A percentile compares a stretch with the other conserved stretches of the same genome.
phyloP scores from a whole-genome alignment of 306 rosid species.

The Rosa lucieae region DNA sequence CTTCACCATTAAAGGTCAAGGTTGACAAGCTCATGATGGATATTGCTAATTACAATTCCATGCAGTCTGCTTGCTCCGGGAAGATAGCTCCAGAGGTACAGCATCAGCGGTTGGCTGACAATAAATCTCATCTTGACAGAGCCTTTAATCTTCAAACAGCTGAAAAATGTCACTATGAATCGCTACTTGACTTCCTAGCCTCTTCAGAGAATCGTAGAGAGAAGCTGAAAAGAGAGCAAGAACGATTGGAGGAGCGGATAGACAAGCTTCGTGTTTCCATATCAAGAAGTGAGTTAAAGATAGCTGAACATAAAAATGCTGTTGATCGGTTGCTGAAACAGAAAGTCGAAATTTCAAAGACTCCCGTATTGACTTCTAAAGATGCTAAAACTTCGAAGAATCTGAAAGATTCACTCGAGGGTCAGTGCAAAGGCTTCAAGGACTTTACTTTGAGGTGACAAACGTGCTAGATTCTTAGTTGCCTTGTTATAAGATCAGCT shows the following conservation, averaged over 20 bases:
- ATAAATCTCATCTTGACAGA: not conserved
- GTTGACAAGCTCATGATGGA: not conserved
- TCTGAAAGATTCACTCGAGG: slow-evolving; percentile 1
- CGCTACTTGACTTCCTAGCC: not conserved
- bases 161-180: not conserved
- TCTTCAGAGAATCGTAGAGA: not conserved
- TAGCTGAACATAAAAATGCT: not conserved
- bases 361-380: not conserved
- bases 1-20: not conserved
- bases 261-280: not conserved
- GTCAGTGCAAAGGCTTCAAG: not conserved
- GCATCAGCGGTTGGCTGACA: not conserved
- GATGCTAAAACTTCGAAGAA: not conserved
- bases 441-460: slow-evolving; percentile 2
- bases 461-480: not conserved
- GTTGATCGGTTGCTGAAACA: not conserved
- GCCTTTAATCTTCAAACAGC: not conserved
- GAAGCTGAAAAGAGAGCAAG: slow-evolving; percentile 11
- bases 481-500: not conserved
- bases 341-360: not conserved
- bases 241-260: not conserved
- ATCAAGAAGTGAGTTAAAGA: not conserved
- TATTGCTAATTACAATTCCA: not conserved
- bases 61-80: not conserved
- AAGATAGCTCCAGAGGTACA: slow-evolving; percentile 7